Percentiles rank a stretch among this genome's conserved stretches.
Conservation (phyloP, 352 stramenopile species). For the Pythium grandisporangium region DNA sequence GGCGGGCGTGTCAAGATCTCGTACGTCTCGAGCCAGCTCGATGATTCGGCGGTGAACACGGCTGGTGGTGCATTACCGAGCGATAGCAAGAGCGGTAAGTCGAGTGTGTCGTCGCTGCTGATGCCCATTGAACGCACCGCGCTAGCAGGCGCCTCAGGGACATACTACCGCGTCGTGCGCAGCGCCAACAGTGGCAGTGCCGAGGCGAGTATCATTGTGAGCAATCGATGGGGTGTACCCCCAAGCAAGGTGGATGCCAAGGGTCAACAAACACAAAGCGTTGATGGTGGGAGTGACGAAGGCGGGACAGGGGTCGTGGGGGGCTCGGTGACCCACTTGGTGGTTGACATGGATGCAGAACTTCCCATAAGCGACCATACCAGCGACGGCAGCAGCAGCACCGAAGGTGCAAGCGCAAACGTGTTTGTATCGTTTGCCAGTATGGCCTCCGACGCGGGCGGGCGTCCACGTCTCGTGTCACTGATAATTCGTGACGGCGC, state of each 20-base stretch:
- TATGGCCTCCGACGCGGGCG: no score
- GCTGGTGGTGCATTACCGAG: conserved; percentile 28
- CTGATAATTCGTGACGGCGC: conserved; percentile 38
- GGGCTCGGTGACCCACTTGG: conserved; percentile 3
- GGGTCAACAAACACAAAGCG: background rate
- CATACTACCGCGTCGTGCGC: conserved; percentile 52
- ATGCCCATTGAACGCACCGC: conserved; percentile 25
- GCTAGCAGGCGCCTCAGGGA: conserved; percentile 40
- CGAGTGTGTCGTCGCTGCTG: no score
- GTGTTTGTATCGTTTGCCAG: no score
- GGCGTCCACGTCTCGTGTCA: conserved; percentile 1
- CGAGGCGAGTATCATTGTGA: conserved; percentile 33
- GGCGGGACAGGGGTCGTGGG: background rate
- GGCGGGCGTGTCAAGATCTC: conserved; percentile 58
- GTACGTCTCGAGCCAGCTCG: conserved; percentile 56
- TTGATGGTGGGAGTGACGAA: conserved; percentile 1
- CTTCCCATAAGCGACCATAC: no score
- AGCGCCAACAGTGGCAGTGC: conserved; percentile 30
- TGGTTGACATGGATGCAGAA: no score
- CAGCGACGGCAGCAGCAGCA: no score
- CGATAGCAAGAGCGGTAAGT: conserved; percentile 16
- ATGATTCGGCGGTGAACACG: conserved; percentile 42
- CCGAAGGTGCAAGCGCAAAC: no score
- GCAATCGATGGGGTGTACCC: conserved; percentile 24
- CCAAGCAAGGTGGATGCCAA: background rate